These are phyloP conservation scores for Solanum virginianum DNA, from an alignment of 257 asterid genomes.

Conservation along the genomic window DNA sequence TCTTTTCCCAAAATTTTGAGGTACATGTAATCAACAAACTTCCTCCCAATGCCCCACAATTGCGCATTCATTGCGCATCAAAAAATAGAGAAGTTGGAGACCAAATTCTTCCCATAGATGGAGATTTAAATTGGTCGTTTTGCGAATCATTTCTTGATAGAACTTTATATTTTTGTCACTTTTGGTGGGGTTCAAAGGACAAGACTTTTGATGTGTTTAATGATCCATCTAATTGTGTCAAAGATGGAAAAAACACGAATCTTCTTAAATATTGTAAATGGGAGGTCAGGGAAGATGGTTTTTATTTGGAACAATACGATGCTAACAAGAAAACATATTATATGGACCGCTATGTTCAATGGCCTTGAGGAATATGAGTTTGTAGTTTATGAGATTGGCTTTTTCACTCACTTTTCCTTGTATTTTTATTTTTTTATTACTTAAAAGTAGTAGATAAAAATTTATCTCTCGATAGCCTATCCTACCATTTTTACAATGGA, in stretches of 20 bases:
- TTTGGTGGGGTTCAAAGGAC: not conserved
- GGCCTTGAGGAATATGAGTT: not conserved
- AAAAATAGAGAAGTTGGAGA: not conserved
- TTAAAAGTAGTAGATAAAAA: not conserved
- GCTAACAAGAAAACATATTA: not conserved
- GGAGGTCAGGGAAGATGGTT: not conserved
- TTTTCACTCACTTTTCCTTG: not conserved
- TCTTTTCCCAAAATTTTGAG: not conserved
- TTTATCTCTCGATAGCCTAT: not conserved
- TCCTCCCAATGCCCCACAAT: not conserved
- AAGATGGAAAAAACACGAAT: not conserved
- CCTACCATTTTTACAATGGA: too few species aligned
- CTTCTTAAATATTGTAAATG: not conserved
- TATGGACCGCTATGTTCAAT: not conserved
- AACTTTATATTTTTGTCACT: not conserved
- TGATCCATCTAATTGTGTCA: not conserved
- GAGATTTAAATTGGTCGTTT: not conserved
- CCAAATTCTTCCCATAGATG: not conserved
- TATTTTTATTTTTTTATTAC: not conserved
- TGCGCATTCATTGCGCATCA: not conserved
- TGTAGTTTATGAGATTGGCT: not conserved
- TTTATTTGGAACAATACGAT: not conserved
- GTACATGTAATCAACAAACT: not conserved
- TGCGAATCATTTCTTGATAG: not conserved
- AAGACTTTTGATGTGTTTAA: not conserved